Evolutionary conservation across 352 stramenopile species (phyloP).

Genomic region (Phytophthora cryptogea): DNA sequence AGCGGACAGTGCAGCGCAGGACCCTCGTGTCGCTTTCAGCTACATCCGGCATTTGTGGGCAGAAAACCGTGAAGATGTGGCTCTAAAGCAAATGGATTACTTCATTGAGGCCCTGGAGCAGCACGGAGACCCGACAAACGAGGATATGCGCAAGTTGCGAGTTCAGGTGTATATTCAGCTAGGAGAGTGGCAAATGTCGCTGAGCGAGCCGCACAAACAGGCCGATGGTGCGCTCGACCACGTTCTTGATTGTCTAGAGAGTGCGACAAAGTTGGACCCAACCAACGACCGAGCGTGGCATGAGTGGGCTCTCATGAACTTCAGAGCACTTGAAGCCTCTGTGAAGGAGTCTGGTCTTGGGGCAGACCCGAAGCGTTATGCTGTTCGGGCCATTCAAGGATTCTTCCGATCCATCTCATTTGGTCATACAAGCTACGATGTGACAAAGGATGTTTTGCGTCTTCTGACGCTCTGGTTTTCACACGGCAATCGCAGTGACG

Average conservation of each 20-base stretch:
- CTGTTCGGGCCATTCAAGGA: slow-evolving; percentile 94
- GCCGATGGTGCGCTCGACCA: slow-evolving; percentile 71
- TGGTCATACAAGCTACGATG: slow-evolving; percentile 92
- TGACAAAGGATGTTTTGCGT: slow-evolving; percentile 98
- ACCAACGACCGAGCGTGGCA: slow-evolving; percentile 98
- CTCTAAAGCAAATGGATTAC: slow-evolving; percentile 81
- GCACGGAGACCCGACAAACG: slow-evolving; percentile 56
- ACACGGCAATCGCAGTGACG: slow-evolving; percentile 94
- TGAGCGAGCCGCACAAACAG: slow-evolving; percentile 76
- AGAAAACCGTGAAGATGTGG: slow-evolving; percentile 82
- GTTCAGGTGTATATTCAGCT: slow-evolving; percentile 88
- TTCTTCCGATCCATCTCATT: slow-evolving; percentile 98
- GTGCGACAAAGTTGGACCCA: slow-evolving; percentile 79
- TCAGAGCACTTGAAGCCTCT: slow-evolving; percentile 78
- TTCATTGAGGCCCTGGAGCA: slow-evolving; percentile 86
- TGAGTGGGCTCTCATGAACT: slow-evolving; percentile 98
- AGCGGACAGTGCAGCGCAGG: slow-evolving; percentile 68
- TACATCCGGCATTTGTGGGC: slow-evolving; percentile 85
- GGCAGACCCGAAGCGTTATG: slow-evolving; percentile 70
- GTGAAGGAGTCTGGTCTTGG: slow-evolving; percentile 52
- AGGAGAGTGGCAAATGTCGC: slow-evolving; percentile 84
- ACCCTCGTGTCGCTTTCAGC: slow-evolving; percentile 80
- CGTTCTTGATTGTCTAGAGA: slow-evolving; percentile 82
- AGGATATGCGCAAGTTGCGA: slow-evolving; percentile 76
- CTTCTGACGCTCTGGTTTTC: slow-evolving; percentile 99